These are phyloP conservation scores for Epichloe scottii DNA, from an alignment of 2,329 filamentous ascomycete species.

Conservation along the genomic window DNA sequence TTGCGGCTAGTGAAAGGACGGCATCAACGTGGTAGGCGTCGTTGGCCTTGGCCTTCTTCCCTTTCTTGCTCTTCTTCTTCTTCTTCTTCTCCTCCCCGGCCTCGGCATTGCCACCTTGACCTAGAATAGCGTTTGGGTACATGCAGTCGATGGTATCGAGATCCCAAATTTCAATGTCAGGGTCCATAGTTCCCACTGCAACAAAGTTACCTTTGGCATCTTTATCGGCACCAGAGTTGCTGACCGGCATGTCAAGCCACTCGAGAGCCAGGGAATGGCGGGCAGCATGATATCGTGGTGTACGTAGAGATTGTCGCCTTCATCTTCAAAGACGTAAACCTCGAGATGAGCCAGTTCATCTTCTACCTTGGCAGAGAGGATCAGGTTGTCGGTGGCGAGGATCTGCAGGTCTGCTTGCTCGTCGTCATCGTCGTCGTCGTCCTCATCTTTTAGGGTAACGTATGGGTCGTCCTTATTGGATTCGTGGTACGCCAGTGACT, in stretches of 20 bases:
- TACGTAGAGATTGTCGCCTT: constrained; percentile 91
- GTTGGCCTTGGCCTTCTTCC: constrained; percentile 64
- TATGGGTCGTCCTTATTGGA: constrained; percentile 94
- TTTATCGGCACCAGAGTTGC: constrained; percentile 49
- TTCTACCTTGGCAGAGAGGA: constrained; percentile 87
- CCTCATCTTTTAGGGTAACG: constrained; percentile 68
- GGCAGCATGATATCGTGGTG: constrained; percentile 99
- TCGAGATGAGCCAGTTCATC: constrained; percentile 95
- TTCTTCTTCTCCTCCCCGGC: constrained; percentile 56
- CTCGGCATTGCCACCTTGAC: constrained; percentile 49
- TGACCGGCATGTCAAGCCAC: constrained; percentile 88
- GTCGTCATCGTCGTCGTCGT: constrained; percentile 62
- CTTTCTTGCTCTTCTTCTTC: constrained; percentile 78
- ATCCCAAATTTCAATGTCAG: constrained; percentile 98
- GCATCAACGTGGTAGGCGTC: constrained; percentile 90
- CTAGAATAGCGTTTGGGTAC: constrained; percentile 94
- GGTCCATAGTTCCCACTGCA: constrained; percentile 92
- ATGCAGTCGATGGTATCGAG: constrained; percentile 92
- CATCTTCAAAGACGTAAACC: constrained; percentile 94
- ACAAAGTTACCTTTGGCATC: constrained; percentile 77
- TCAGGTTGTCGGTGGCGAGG: constrained; percentile 79
- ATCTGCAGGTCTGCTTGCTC: constrained; percentile 92
- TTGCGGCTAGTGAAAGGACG: constrained; percentile 80
- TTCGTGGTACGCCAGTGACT: constrained; percentile 85
- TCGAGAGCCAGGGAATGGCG: constrained; percentile 92